Evolutionary conservation across 352 stramenopile genomes (phyloP).

Genomic region (Phytophthora palmivora): DNA sequence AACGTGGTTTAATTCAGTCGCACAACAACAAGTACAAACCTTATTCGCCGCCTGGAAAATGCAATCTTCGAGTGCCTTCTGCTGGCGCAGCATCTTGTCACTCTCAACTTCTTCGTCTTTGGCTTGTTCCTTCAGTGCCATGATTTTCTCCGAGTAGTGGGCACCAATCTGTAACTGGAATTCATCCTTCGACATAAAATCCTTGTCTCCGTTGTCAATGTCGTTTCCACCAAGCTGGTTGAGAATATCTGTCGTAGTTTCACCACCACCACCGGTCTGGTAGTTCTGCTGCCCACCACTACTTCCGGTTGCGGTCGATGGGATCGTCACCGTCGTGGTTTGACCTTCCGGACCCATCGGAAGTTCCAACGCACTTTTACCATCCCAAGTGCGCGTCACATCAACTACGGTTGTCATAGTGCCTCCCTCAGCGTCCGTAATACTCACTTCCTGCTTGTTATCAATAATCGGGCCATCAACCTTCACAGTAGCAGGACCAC

Average conservation of each 20-base stretch:
- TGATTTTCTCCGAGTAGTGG: slow-evolving; percentile 39
- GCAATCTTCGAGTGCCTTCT: slow-evolving; percentile 48
- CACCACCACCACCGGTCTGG: no score
- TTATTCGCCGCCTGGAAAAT: slow-evolving; percentile 55
- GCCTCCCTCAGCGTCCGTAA: slow-evolving; percentile 11
- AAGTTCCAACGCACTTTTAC: slow-evolving; percentile 15
- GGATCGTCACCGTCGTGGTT: slow-evolving; percentile 10
- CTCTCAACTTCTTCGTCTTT: slow-evolving; percentile 34
- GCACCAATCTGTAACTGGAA: slow-evolving; percentile 44
- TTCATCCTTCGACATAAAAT: slow-evolving; percentile 56
- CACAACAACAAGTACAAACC: slow-evolving; percentile 24
- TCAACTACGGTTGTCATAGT: slow-evolving; percentile 7
- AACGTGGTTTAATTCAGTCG: background rate
- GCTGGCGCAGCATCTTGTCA: slow-evolving; percentile 22
- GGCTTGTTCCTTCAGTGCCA: slow-evolving; percentile 28
- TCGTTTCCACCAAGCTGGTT: slow-evolving; percentile 13
- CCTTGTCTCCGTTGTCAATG: slow-evolving; percentile 19
- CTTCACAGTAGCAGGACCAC: slow-evolving; percentile 1
- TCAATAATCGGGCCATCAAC: background rate
- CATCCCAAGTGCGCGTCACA: background rate
- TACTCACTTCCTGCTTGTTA: slow-evolving; percentile 15
- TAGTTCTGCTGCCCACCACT: background rate
- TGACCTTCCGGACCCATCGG: slow-evolving; percentile 18
- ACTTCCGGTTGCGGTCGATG: background rate
- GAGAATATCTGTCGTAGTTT: slow-evolving; percentile 14